phyloP scores from a whole-genome alignment of 129 eudicot species.

The Centella asiatica region DNA sequence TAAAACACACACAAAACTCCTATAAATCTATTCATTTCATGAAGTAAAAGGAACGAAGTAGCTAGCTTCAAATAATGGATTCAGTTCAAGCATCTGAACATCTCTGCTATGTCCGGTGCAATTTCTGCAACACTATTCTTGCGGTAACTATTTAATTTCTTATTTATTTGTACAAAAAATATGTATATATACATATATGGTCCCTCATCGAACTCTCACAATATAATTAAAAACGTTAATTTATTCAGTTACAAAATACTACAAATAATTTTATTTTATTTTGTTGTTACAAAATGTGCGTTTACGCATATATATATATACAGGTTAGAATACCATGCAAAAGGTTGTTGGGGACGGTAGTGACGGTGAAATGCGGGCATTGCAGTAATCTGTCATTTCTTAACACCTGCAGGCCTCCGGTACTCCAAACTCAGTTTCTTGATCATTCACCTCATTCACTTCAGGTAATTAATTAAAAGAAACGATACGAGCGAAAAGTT shows the following conservation, averaged over 20 bases:
- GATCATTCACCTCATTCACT: conserved; percentile 32
- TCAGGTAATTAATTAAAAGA: too few relatives aligned
- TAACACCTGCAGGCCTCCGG: conserved; percentile 47
- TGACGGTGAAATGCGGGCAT: conserved; percentile 92
- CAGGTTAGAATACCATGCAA: conserved; percentile 87
- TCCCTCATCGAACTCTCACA: too few relatives aligned
- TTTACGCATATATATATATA: neutral
- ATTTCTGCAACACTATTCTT: neutral
- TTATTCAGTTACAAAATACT: too few relatives aligned
- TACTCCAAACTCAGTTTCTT: conserved; percentile 38
- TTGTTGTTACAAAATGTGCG: too few relatives aligned
- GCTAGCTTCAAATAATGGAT: neutral
- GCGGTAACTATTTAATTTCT: neutral
- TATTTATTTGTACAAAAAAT: neutral
- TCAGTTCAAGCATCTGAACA: neutral
- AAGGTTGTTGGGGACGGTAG: conserved; percentile 76
- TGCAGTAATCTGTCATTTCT: conserved; percentile 76
- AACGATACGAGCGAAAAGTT: too few relatives aligned
- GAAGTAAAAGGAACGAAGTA: too few relatives aligned
- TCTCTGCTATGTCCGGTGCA: conserved; percentile 6
- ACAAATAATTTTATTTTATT: too few relatives aligned
- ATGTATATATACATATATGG: too few relatives aligned
- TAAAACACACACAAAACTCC: too few relatives aligned
- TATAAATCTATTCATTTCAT: too few relatives aligned
- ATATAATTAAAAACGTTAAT: too few relatives aligned